phyloP scores from a whole-genome alignment of 73 alveolate genomes.

The Paramecium primaurelia region DNA sequence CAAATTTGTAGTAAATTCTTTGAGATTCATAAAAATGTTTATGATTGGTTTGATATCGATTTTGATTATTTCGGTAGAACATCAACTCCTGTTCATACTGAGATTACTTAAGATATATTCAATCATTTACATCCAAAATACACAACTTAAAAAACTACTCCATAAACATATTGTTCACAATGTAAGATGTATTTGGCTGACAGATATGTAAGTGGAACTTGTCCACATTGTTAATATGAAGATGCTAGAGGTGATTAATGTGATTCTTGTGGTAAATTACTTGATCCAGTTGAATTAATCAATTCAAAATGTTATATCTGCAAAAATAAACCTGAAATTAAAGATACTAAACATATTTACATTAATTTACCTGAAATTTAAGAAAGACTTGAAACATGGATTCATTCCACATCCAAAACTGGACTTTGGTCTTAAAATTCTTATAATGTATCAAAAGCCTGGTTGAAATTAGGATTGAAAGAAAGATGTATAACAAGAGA shows the following conservation, averaged over 20 bases:
- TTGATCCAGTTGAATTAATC: slow-evolving; percentile 90
- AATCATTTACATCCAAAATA: slow-evolving; percentile 76
- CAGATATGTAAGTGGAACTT: slow-evolving; percentile 92
- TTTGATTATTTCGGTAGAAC: slow-evolving; percentile 97
- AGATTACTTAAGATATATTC: slow-evolving; percentile 91
- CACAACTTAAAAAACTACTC: slow-evolving; percentile 78
- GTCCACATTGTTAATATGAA: slow-evolving; percentile 90
- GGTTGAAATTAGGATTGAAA: slow-evolving; percentile 89
- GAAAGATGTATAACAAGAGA: slow-evolving; percentile 98
- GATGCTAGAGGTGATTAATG: slow-evolving; percentile 99
- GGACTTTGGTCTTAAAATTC: slow-evolving; percentile 95
- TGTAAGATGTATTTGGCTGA: slow-evolving; percentile 94
- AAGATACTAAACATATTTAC: slow-evolving; percentile 82
- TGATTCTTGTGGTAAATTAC: slow-evolving; percentile 92
- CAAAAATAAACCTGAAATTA: slow-evolving; percentile 76
- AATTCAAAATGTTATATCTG: slow-evolving; percentile 93
- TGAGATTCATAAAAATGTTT: slow-evolving; percentile 84
- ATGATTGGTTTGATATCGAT: slow-evolving; percentile 98
- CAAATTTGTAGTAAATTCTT: slow-evolving; percentile 90
- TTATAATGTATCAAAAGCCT: slow-evolving; percentile 74
- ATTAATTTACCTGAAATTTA: slow-evolving; percentile 84
- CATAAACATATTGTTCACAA: slow-evolving; percentile 81
- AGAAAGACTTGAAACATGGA: slow-evolving; percentile 79
- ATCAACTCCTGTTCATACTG: slow-evolving; percentile 85
- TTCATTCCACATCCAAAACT: slow-evolving; percentile 71